phyloP scores from a whole-genome alignment of 257 asterid species.

The Primulina tabacum region DNA sequence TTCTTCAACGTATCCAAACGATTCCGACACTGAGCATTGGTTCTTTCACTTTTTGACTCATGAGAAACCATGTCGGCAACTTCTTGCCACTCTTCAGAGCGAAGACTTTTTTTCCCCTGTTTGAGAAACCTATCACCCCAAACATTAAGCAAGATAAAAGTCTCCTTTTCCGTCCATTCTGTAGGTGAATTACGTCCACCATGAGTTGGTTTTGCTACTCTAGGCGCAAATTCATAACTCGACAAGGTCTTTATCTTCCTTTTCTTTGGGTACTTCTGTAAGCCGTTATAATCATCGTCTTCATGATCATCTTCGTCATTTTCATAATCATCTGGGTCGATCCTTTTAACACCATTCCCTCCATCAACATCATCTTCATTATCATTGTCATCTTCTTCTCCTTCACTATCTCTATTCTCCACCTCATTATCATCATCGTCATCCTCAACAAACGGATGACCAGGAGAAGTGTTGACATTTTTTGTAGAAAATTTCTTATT shows the following conservation, averaged over 20 bases:
- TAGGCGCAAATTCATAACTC: slow-evolving; percentile 87
- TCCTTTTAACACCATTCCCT: slow-evolving; percentile 47
- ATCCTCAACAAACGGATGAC: slow-evolving; percentile 23
- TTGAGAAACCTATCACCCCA: slow-evolving; percentile 53
- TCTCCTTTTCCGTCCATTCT: slow-evolving; percentile 53
- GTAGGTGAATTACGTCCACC: slow-evolving; percentile 49
- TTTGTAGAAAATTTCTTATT: slow-evolving; percentile 32
- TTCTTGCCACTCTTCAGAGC: slow-evolving; percentile 58
- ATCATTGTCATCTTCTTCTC: slow-evolving; percentile 38
- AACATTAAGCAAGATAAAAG: slow-evolving; percentile 42
- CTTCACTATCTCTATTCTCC: not conserved
- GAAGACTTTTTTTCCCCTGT: slow-evolving; percentile 53
- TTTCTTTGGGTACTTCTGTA: slow-evolving; percentile 57
- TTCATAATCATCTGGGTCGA: slow-evolving; percentile 33
- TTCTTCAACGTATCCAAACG: slow-evolving; percentile 53
- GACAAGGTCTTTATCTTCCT: slow-evolving; percentile 48
- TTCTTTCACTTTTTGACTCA: slow-evolving; percentile 40
- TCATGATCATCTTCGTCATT: slow-evolving; percentile 20
- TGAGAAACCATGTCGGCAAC: slow-evolving; percentile 45
- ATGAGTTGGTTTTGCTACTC: slow-evolving; percentile 39
- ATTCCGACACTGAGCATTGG: slow-evolving; percentile 52
- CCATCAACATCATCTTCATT: slow-evolving; percentile 35
- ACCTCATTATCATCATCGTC: slow-evolving; percentile 24
- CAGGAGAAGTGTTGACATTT: slow-evolving; percentile 23
- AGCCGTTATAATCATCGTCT: slow-evolving; percentile 45